phyloP scores from a whole-genome alignment of 1,139 yeast species.

The Yamadazyma dushanensis region DNA sequence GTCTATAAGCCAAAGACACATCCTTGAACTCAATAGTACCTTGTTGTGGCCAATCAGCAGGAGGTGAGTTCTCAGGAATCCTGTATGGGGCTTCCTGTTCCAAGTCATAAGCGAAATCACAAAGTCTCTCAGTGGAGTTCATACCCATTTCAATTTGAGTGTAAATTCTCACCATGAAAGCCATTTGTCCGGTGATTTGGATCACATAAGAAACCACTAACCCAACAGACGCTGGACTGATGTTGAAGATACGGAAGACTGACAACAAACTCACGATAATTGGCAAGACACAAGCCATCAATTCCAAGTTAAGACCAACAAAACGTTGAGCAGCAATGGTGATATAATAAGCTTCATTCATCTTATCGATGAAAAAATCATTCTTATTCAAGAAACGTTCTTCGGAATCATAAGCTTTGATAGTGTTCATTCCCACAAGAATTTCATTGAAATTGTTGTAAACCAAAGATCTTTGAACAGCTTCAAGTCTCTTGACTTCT shows the following conservation, averaged over 20 bases:
- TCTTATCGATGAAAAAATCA: slow-evolving; percentile 52
- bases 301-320: slow-evolving; percentile 70
- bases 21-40: slow-evolving; percentile 58
- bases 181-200: slow-evolving; percentile 51
- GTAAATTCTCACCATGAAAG: slow-evolving; percentile 52
- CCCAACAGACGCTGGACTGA: slow-evolving; percentile 71
- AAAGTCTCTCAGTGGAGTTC: slow-evolving; percentile 82
- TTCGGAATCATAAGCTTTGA: slow-evolving; percentile 59
- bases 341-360: slow-evolving; percentile 75
- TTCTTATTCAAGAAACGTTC: slow-evolving; percentile 52
- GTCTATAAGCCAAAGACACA: slow-evolving; percentile 69
- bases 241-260: slow-evolving; percentile 62
- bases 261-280: slow-evolving; percentile 60
- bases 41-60: slow-evolving; percentile 45
- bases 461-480: slow-evolving; percentile 71
- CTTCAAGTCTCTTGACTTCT: slow-evolving; percentile 82
- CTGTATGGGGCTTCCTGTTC: slow-evolving; percentile 50
- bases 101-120: slow-evolving; percentile 58
- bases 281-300: slow-evolving; percentile 51
- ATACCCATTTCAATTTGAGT: slow-evolving; percentile 82
- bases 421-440: slow-evolving; percentile 69
- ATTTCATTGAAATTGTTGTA: slow-evolving; percentile 78
- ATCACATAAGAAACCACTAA: slow-evolving; percentile 65
- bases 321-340: slow-evolving; percentile 77
- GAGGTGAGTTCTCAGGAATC: slow-evolving; percentile 44